phyloP scores from a whole-genome alignment of 306 rosid species.

The Potentilla sterilis region DNA sequence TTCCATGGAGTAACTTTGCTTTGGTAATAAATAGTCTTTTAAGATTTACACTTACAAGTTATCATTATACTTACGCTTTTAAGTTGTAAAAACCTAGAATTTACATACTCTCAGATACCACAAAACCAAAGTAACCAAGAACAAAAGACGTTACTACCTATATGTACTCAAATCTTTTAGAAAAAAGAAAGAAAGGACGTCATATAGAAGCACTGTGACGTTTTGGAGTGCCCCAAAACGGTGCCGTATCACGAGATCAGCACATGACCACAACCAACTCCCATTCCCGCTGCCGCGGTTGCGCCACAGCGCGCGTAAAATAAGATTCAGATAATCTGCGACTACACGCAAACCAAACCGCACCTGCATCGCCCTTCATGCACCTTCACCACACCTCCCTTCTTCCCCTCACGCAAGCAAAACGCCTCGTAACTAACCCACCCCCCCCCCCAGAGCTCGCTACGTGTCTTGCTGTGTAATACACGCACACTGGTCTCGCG shows the following conservation, averaged over 20 bases:
- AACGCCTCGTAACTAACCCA: slow-evolving; percentile 13
- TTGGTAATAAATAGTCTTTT: neutral
- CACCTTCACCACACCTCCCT: neutral
- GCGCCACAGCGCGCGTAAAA: neutral
- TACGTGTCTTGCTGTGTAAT: neutral
- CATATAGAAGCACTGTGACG: no score
- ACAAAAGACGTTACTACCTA: no score
- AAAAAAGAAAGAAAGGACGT: no score
- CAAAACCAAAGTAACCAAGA: no score
- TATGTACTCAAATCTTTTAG: no score
- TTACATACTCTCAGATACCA: no score
- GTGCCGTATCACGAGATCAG: neutral
- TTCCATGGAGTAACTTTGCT: no score
- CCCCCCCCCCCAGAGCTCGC: neutral
- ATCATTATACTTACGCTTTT: no score
- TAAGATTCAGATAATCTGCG: neutral
- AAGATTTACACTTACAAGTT: neutral
- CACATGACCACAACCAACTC: neutral
- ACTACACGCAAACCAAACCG: neutral
- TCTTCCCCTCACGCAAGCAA: neutral
- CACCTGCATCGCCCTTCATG: slow-evolving; percentile 2
- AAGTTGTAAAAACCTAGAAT: no score
- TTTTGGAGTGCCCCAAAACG: neutral
- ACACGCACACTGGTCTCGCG: slow-evolving; percentile 16
- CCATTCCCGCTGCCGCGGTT: neutral